These are phyloP conservation scores for Pseudocercospora vitis DNA, from an alignment of 2,329 filamentous ascomycete genomes.

Conservation along the genomic window DNA sequence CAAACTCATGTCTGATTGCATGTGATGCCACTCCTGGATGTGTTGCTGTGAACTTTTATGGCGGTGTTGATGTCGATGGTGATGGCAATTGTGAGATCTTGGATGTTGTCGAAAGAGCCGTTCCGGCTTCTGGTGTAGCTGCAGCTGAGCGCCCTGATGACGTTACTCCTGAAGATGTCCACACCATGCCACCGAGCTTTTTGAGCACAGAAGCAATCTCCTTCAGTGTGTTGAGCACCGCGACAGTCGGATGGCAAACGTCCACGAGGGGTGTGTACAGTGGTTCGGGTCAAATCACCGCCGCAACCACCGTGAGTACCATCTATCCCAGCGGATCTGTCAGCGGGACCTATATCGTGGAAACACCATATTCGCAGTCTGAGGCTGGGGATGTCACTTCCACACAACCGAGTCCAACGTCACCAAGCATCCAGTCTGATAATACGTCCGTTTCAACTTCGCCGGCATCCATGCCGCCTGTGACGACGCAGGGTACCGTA, in stretches of 20 bases:
- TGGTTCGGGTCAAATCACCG: constrained; percentile 11
- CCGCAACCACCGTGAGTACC: constrained; percentile 18
- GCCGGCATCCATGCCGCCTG: too few relatives aligned
- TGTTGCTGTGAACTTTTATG: constrained; percentile 15
- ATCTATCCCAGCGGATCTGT: constrained; percentile 8
- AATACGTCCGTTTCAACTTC: too few relatives aligned
- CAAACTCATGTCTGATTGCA: constrained; percentile 11
- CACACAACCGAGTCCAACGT: too few relatives aligned
- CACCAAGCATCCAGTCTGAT: too few relatives aligned
- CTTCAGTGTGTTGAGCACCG: constrained; percentile 13
- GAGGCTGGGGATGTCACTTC: too few relatives aligned
- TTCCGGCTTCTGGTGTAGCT: constrained; percentile 5
- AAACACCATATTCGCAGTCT: not conserved
- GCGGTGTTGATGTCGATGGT: not conserved
- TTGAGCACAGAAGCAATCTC: not conserved
- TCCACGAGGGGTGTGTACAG: constrained; percentile 12
- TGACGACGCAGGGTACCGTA: too few relatives aligned
- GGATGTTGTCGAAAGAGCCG: constrained; percentile 5
- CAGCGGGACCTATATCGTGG: not conserved
- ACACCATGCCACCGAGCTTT: constrained; percentile 8
- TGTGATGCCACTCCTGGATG: constrained; percentile 17
- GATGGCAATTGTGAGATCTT: constrained; percentile 17
- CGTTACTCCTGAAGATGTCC: constrained; percentile 3
- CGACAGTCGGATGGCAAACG: constrained; percentile 13
- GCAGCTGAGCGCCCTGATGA: constrained; percentile 12